Percentiles rank a stretch among this genome's conserved stretches.
Conservation (phyloP, 371 early-diverging fungal species). For the Syncephalastrum racemosum region DNA sequence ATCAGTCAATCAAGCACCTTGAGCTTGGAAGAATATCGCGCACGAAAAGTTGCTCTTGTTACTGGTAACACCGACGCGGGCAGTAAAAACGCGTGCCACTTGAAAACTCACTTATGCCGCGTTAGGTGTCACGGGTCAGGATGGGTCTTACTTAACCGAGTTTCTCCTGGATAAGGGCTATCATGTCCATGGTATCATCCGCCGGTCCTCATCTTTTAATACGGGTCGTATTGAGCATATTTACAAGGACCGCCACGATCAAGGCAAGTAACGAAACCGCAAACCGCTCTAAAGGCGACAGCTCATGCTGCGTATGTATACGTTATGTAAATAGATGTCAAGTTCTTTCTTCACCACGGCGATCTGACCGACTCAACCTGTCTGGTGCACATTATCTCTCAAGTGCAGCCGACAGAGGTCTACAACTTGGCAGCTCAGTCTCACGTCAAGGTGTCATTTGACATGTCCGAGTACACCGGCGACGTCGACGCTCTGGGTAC, state of each 20-base stretch:
- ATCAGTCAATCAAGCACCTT: slow-evolving; percentile 23
- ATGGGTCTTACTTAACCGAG: slow-evolving; percentile 77
- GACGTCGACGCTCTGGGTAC: slow-evolving; percentile 87
- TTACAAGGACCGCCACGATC: slow-evolving; percentile 66
- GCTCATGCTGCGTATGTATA: background rate
- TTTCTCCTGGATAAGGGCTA: slow-evolving; percentile 73
- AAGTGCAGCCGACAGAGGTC: slow-evolving; percentile 78
- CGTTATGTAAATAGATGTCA: slow-evolving; percentile 46
- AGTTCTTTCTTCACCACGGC: slow-evolving; percentile 83
- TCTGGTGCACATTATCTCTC: slow-evolving; percentile 74
- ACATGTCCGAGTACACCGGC: slow-evolving; percentile 89
- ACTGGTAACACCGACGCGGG: slow-evolving; percentile 38
- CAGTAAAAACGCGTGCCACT: no score
- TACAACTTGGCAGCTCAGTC: slow-evolving; percentile 82
- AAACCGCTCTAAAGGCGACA: background rate
- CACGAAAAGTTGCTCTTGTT: slow-evolving; percentile 62
- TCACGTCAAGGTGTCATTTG: slow-evolving; percentile 88
- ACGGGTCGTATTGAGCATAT: slow-evolving; percentile 77
- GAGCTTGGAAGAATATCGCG: slow-evolving; percentile 49
- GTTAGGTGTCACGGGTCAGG: slow-evolving; percentile 79
- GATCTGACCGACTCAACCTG: slow-evolving; percentile 85
- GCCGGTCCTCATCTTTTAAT: slow-evolving; percentile 79
- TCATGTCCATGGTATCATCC: slow-evolving; percentile 79
- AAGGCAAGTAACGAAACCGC: slow-evolving; percentile 28
- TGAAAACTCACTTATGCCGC: background rate